A percentile compares a stretch with the other conserved stretches of the same genome.
Conservation (phyloP, 139 green algal species). For the Coccomyxa sp. region DNA sequence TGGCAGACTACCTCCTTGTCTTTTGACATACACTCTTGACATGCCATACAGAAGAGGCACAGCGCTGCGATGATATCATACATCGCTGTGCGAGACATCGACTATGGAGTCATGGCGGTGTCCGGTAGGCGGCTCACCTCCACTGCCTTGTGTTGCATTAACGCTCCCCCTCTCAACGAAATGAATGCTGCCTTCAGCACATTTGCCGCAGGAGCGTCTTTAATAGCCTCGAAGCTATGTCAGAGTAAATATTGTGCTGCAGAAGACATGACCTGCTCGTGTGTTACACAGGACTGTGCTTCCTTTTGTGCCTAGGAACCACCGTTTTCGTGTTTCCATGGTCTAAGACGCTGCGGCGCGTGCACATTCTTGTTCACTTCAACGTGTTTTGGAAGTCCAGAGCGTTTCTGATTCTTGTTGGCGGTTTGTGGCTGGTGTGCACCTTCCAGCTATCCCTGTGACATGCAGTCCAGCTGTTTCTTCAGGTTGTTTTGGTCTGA, state of each 20-base stretch:
- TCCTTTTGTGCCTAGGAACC: slow-evolving; percentile 13
- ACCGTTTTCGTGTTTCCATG: slow-evolving; percentile 8
- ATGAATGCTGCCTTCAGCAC: background rate
- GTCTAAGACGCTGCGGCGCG: background rate
- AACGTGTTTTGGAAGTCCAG: slow-evolving; percentile 15
- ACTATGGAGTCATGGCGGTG: slow-evolving; percentile 9
- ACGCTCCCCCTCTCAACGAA: too few species aligned
- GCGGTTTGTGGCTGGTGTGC: slow-evolving; percentile 16
- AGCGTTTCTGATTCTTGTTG: slow-evolving; percentile 1
- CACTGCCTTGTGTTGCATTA: background rate
- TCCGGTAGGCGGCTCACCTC: slow-evolving; percentile 1
- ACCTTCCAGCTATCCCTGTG: background rate
- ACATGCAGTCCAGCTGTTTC: background rate
- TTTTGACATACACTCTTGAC: too few species aligned
- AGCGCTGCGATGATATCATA: slow-evolving; percentile 6
- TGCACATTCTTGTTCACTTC: slow-evolving; percentile 1
- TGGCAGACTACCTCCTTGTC: too few species aligned
- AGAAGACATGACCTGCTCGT: too few species aligned
- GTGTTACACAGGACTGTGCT: slow-evolving; percentile 7
- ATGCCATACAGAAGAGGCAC: too few species aligned
- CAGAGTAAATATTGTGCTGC: background rate
- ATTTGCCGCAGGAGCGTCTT: too few species aligned
- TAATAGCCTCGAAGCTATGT: too few species aligned
- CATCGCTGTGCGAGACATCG: slow-evolving; percentile 6
- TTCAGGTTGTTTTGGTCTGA: background rate